Percentiles rank a stretch among this genome's conserved stretches.
Evolutionary conservation across 2,329 filamentous ascomycete genomes (phyloP).

Genomic region (Venturia oleaginea): DNA sequence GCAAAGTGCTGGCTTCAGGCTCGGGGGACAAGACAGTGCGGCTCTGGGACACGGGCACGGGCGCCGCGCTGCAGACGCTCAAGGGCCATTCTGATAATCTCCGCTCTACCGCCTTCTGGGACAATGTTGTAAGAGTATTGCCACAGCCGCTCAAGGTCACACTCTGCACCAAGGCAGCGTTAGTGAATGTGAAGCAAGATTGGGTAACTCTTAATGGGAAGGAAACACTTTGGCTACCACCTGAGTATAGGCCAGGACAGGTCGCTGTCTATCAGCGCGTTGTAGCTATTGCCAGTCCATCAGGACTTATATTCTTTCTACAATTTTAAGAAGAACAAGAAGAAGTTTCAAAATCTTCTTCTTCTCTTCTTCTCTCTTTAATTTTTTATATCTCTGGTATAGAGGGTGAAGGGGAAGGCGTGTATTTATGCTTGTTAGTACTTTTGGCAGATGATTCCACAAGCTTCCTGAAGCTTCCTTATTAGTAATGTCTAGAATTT

Average conservation of each 20-base stretch:
- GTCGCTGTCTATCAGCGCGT: background rate
- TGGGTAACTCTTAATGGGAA: conserved; percentile 2
- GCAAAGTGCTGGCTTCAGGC: background rate
- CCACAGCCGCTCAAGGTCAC: background rate
- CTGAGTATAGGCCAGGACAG: background rate
- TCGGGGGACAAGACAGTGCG: too few relatives aligned
- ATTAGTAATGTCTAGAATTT: too few relatives aligned
- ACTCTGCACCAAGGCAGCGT: background rate
- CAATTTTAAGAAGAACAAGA: background rate
- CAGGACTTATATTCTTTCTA: background rate
- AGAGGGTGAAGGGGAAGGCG: conserved; percentile 1
- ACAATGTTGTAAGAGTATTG: background rate
- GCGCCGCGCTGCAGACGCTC: background rate
- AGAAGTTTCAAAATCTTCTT: background rate
- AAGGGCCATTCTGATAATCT: conserved; percentile 8
- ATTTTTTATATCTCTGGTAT: background rate
- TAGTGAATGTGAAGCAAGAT: conserved; percentile 3
- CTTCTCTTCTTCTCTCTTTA: conserved; percentile 6
- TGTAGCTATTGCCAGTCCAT: background rate
- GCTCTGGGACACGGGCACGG: too few relatives aligned
- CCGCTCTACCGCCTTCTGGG: conserved; percentile 14
- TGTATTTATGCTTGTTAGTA: too few relatives aligned
- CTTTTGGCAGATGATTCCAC: too few relatives aligned
- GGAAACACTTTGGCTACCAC: conserved; percentile 4
- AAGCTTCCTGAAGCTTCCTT: too few relatives aligned